These are phyloP conservation scores for Paracoccidioides brasiliensis DNA, from an alignment of 2,329 filamentous ascomycete species.

Conservation along the genomic window DNA sequence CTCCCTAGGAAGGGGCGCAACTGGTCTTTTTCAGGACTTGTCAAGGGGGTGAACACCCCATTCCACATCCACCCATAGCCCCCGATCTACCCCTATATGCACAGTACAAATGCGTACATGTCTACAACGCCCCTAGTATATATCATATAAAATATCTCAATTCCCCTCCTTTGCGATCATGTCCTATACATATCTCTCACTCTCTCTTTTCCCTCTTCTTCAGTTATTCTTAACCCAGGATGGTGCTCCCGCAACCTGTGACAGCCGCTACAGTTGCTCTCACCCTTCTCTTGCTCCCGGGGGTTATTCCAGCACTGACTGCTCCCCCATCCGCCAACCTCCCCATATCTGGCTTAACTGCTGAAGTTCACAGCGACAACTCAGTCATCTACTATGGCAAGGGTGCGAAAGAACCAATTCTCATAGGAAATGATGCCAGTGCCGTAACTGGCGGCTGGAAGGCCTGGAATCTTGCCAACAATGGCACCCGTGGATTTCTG, in stretches of 20 bases:
- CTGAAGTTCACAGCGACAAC: constrained; percentile 31
- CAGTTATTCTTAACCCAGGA: background rate
- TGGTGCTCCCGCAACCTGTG: background rate
- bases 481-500: constrained; percentile 14
- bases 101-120: background rate
- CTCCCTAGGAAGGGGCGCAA: too few relatives aligned
- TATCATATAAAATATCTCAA: background rate
- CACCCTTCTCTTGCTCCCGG: background rate
- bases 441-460: constrained; percentile 34
- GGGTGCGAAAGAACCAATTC: constrained; percentile 17
- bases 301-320: background rate
- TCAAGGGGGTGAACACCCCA: too few relatives aligned
- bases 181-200: background rate
- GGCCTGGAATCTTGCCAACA: constrained; percentile 22
- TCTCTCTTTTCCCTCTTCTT: background rate
- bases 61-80: background rate
- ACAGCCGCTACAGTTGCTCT: background rate
- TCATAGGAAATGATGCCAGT: constrained; percentile 37
- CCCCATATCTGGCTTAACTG: constrained; percentile 24
- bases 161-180: background rate
- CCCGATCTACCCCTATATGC: background rate
- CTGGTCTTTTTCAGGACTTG: too few relatives aligned
- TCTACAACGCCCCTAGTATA: background rate
- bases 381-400: constrained; percentile 28
- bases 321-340: constrained; percentile 8